Conservation (phyloP, 73 alveolate species). For the Stentor coeruleus region DNA sequence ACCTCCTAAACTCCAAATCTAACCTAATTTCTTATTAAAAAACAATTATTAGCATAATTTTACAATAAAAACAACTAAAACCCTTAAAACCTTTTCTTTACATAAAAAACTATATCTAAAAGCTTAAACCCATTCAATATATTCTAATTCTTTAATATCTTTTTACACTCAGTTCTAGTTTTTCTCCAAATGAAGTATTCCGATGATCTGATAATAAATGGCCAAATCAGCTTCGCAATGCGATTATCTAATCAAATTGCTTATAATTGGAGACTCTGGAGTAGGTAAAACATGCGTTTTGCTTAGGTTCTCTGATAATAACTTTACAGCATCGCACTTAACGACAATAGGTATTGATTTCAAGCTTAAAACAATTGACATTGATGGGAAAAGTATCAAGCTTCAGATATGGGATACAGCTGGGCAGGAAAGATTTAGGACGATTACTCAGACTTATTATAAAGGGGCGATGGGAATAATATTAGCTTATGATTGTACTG, state of each 20-base stretch:
- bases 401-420: slow-evolving; percentile 95
- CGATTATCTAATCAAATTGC: slow-evolving; percentile 39
- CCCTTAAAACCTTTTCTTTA: too few species aligned
- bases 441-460: slow-evolving; percentile 79
- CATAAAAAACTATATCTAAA: too few species aligned
- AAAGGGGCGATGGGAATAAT: slow-evolving; percentile 94
- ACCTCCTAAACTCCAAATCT: too few species aligned
- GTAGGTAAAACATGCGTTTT: slow-evolving; percentile 85
- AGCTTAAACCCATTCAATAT: too few species aligned
- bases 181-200: too few species aligned
- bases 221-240: neutral
- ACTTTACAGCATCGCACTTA: slow-evolving; percentile 56
- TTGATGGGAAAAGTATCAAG: slow-evolving; percentile 65
- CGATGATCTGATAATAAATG: too few species aligned
- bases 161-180: too few species aligned
- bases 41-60: too few species aligned
- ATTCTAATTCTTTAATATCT: too few species aligned
- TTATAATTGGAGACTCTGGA: slow-evolving; percentile 80
- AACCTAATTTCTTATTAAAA: too few species aligned
- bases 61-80: too few species aligned
- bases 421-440: slow-evolving; percentile 86
- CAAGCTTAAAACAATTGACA: slow-evolving; percentile 62
- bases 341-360: slow-evolving; percentile 87
- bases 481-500: slow-evolving; percentile 77
- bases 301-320: slow-evolving; percentile 66